These are phyloP conservation scores for Cydonia oblonga DNA, from an alignment of 331 rosid genomes.

Conservation along the genomic window DNA sequence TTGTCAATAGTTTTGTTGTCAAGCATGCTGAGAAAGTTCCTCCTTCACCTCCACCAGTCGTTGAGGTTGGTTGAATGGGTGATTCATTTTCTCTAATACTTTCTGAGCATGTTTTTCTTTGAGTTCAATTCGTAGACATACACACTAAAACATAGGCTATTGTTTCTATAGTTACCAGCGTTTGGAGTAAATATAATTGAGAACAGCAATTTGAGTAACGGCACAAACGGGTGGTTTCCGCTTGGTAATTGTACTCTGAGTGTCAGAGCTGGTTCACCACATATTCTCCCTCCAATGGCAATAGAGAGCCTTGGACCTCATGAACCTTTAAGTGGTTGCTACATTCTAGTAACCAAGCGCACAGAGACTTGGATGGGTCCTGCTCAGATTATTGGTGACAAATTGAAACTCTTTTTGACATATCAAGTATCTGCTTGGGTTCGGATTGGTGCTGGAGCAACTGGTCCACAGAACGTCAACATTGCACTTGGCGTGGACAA, in stretches of 20 bases:
- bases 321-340: constrained; percentile 61
- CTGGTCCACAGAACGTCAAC: constrained; percentile 65
- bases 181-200: constrained; percentile 73
- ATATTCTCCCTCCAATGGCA: constrained; percentile 85
- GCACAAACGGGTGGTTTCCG: constrained; percentile 74
- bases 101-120: background rate
- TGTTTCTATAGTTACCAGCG: constrained; percentile 42
- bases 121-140: background rate
- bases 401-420: constrained; percentile 62
- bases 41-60: constrained; percentile 60
- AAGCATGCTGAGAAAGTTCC: constrained; percentile 73
- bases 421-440: constrained; percentile 98
- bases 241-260: constrained; percentile 76
- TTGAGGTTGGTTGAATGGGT: constrained; percentile 41
- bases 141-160: constrained; percentile 5
- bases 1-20: constrained; percentile 57
- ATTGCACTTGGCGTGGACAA: constrained; percentile 64
- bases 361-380: constrained; percentile 98
- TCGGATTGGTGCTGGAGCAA: constrained; percentile 50
- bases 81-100: background rate
- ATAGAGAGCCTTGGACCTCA: constrained; percentile 81
- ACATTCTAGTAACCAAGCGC: constrained; percentile 65
- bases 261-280: constrained; percentile 74
- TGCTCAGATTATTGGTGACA: constrained; percentile 77
- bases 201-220: constrained; percentile 59